These are phyloP conservation scores for Claviceps arundinis DNA, from an alignment of 2,329 filamentous ascomycete genomes.

Conservation along the genomic window DNA sequence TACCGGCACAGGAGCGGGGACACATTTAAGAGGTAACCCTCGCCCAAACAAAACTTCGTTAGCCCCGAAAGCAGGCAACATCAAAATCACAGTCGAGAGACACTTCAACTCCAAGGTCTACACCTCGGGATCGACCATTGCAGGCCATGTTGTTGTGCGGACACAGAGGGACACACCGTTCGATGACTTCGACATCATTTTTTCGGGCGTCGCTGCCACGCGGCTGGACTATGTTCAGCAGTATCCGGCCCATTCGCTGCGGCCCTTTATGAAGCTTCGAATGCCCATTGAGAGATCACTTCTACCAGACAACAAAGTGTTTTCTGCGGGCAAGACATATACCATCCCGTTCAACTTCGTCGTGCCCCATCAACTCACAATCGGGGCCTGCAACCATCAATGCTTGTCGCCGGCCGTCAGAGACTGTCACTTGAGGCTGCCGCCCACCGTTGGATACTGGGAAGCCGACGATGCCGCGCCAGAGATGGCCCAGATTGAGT, in stretches of 20 bases:
- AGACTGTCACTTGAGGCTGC: conserved; percentile 39
- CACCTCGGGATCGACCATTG: conserved; percentile 38
- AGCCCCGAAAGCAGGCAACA: conserved; percentile 10
- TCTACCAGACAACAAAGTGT: conserved; percentile 33
- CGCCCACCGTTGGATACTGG: conserved; percentile 40
- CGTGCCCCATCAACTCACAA: conserved; percentile 42
- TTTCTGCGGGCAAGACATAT: conserved; percentile 35
- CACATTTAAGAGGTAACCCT: background rate
- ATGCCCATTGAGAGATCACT: conserved; percentile 36
- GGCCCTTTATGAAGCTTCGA: conserved; percentile 41
- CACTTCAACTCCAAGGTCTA: conserved; percentile 44
- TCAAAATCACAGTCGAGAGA: conserved; percentile 37
- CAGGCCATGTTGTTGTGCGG: conserved; percentile 34
- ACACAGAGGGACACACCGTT: conserved; percentile 33
- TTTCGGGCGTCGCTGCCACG: conserved; percentile 37
- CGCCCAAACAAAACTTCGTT: background rate
- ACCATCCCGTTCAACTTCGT: conserved; percentile 46
- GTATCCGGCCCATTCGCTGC: conserved; percentile 32
- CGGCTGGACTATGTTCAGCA: conserved; percentile 37
- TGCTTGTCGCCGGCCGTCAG: conserved; percentile 30
- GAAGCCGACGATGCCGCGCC: conserved; percentile 41
- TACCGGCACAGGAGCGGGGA: background rate
- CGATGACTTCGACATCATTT: conserved; percentile 37
- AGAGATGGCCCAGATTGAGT: conserved; percentile 40
- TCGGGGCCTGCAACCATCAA: conserved; percentile 40